These are phyloP conservation scores for Suillus ampliporus DNA, from an alignment of 768 basidiomycete genomes.

Conservation along the genomic window DNA sequence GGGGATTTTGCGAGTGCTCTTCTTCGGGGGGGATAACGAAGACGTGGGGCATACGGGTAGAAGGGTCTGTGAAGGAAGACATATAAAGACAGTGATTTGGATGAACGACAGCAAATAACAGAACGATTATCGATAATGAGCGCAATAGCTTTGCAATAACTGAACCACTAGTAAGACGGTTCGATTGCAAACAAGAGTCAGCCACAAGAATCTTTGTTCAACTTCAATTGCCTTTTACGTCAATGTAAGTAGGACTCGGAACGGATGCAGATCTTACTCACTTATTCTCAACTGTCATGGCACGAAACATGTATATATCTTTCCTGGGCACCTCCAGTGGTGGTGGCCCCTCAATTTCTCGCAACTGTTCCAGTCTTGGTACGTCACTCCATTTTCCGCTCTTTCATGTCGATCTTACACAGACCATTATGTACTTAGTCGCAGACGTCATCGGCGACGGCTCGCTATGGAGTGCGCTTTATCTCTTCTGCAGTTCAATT, in stretches of 20 bases:
- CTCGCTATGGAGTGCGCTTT: conserved; percentile 68
- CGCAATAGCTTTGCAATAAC: conserved; percentile 8
- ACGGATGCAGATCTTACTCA: conserved; percentile 7
- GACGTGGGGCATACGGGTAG: conserved; percentile 50
- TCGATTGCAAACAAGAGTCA: conserved; percentile 17
- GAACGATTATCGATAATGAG: conserved; percentile 14
- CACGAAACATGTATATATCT: conserved; percentile 56
- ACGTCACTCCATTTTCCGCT: conserved; percentile 1
- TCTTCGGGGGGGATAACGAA: conserved; percentile 65
- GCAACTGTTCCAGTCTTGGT: conserved; percentile 75
- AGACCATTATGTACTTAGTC: conserved; percentile 36
- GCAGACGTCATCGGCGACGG: conserved; percentile 60
- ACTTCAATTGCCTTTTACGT: conserved; percentile 31
- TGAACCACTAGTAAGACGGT: too few species aligned
- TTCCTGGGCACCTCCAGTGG: conserved; percentile 83
- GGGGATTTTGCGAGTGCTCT: conserved; percentile 50
- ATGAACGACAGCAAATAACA: conserved; percentile 24
- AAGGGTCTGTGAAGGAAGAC: conserved; percentile 1
- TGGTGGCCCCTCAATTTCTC: conserved; percentile 72
- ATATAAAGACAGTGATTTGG: conserved; percentile 10
- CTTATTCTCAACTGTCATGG: conserved; percentile 32
- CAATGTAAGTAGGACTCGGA: conserved; percentile 24
- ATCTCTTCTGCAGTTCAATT: neutral
- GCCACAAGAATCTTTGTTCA: conserved; percentile 21
- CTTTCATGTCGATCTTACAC: conserved; percentile 4